Evolutionary conservation across 2,329 filamentous ascomycete genomes (phyloP).

Genomic region (Alternaria sp.): DNA sequence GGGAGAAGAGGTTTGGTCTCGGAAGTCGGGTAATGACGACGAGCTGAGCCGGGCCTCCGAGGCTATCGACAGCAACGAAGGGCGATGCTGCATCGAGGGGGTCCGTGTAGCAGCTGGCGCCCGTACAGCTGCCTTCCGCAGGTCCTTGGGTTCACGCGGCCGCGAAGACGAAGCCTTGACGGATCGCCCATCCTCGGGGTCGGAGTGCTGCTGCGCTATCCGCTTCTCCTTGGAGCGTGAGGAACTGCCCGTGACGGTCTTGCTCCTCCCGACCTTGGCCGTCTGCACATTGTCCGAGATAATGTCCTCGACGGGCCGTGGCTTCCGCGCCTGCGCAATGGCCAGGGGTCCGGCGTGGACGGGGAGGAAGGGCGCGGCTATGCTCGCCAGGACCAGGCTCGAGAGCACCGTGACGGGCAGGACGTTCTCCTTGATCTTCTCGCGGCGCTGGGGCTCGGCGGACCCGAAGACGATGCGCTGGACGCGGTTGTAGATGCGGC

Average conservation of each 20-base stretch:
- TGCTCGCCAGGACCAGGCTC: constrained; percentile 78
- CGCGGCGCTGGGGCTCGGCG: constrained; percentile 69
- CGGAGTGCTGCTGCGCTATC: constrained; percentile 39
- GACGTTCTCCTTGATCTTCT: constrained; percentile 82
- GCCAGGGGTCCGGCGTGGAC: constrained; percentile 80
- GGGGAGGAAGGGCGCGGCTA: constrained; percentile 77
- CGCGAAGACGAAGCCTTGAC: constrained; percentile 48
- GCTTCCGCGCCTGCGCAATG: constrained; percentile 80
- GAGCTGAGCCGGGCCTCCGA: constrained; percentile 70
- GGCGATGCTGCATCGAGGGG: constrained; percentile 47
- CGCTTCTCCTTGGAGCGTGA: constrained; percentile 54
- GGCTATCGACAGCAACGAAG: constrained; percentile 60
- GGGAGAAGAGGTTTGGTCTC: constrained; percentile 55
- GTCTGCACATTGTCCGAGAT: constrained; percentile 64
- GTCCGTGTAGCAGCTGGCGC: constrained; percentile 27
- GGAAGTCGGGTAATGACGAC: constrained; percentile 69
- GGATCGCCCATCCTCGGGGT: constrained; percentile 44
- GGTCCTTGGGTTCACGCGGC: constrained; percentile 34
- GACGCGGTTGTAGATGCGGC: constrained; percentile 85
- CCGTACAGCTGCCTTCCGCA: constrained; percentile 36
- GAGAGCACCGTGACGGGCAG: constrained; percentile 80
- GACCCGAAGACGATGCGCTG: constrained; percentile 86
- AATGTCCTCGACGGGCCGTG: constrained; percentile 66
- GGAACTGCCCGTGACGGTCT: constrained; percentile 66
- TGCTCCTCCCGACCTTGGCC: constrained; percentile 69